These are phyloP conservation scores for Clarkia xantiana DNA, from an alignment of 345 rosid genomes.

Conservation along the genomic window DNA sequence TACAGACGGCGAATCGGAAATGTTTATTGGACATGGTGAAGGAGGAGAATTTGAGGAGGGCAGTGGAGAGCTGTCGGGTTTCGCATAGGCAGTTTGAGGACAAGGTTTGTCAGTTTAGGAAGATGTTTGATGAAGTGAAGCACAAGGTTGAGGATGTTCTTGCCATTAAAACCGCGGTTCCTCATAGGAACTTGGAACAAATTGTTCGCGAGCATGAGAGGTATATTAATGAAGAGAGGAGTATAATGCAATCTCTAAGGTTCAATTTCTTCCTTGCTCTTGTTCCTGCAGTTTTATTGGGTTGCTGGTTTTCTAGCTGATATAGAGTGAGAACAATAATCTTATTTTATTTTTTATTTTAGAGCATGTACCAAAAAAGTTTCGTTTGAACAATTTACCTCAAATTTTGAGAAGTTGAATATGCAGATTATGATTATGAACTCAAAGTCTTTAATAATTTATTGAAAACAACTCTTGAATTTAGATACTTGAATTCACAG, in stretches of 20 bases:
- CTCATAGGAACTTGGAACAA: conserved; percentile 45
- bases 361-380: no score
- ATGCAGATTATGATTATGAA: no score
- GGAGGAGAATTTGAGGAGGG: conserved; percentile 74
- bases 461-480: no score
- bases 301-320: not conserved
- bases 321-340: no score
- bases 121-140: conserved; percentile 62
- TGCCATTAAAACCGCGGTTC: conserved; percentile 30
- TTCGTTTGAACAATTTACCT: no score
- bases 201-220: conserved; percentile 50
- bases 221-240: conserved; percentile 61
- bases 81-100: conserved; percentile 86
- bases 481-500: no score
- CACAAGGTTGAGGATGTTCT: conserved; percentile 64
- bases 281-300: not conserved
- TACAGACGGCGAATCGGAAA: conserved; percentile 42
- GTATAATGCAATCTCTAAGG: conserved; percentile 96
- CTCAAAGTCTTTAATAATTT: no score
- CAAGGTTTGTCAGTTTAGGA: conserved; percentile 72
- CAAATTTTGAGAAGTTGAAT: no score
- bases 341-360: no score
- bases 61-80: conserved; percentile 49
- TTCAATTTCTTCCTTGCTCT: conserved; percentile 17
- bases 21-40: conserved; percentile 69